These are phyloP conservation scores for Aspergillus ostianus DNA, from an alignment of 495 filamentous ascomycete species.

Conservation along the genomic window DNA sequence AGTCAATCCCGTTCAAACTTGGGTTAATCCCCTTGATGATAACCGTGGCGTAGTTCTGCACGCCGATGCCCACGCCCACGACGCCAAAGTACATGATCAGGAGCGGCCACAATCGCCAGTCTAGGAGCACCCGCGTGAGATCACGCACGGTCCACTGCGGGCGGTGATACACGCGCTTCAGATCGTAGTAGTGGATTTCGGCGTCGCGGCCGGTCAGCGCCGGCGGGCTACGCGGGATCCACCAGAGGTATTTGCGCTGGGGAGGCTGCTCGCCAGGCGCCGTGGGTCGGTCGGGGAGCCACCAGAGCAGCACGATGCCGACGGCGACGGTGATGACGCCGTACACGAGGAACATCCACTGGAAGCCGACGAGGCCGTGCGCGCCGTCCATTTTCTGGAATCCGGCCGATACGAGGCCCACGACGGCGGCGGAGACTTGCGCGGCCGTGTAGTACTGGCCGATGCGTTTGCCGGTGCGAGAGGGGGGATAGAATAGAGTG, in stretches of 20 bases:
- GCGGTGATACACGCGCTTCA: slow-evolving; percentile 75
- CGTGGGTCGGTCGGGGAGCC: slow-evolving; percentile 80
- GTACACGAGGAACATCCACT: slow-evolving; percentile 95
- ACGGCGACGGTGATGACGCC: slow-evolving; percentile 70
- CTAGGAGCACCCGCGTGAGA: slow-evolving; percentile 64
- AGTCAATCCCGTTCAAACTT: slow-evolving; percentile 64
- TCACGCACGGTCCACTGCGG: slow-evolving; percentile 68
- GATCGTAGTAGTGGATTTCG: slow-evolving; percentile 76
- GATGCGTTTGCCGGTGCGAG: slow-evolving; percentile 81
- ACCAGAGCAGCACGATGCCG: slow-evolving; percentile 76
- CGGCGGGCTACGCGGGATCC: slow-evolving; percentile 63
- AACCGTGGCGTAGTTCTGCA: slow-evolving; percentile 80
- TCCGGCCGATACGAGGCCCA: slow-evolving; percentile 84
- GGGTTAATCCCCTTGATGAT: slow-evolving; percentile 81
- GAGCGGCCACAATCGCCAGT: slow-evolving; percentile 86
- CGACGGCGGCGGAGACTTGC: slow-evolving; percentile 86
- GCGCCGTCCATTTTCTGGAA: slow-evolving; percentile 87
- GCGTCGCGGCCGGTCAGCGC: slow-evolving; percentile 78
- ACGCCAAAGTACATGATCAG: slow-evolving; percentile 93
- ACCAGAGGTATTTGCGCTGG: slow-evolving; percentile 48
- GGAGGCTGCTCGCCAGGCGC: slow-evolving; percentile 55
- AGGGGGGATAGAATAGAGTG: slow-evolving; percentile 87
- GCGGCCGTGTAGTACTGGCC: slow-evolving; percentile 87
- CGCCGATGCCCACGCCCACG: slow-evolving; percentile 86
- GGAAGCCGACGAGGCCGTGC: slow-evolving; percentile 76